Conservation (phyloP, 306 rosid species). For the Lathyrus tuberosus region DNA sequence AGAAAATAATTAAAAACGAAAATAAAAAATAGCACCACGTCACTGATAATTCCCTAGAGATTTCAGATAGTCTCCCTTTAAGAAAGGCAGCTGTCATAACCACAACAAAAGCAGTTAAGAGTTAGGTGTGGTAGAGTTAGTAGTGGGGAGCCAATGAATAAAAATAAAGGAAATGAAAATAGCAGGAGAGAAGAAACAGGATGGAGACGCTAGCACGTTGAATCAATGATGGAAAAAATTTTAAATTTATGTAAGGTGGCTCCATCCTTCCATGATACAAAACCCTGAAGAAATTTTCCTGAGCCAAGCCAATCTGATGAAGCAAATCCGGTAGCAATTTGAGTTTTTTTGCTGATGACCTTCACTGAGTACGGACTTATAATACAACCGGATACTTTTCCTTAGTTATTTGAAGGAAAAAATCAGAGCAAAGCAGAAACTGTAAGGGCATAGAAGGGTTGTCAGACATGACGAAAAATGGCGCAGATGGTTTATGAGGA, state of each 20-base stretch:
- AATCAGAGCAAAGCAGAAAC: not conserved
- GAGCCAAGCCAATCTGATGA: not conserved
- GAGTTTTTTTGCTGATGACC: not conserved
- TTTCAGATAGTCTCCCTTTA: not conserved
- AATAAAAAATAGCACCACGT: no score
- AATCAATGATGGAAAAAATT: not conserved
- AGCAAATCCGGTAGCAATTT: not conserved
- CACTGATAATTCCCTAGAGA: not conserved
- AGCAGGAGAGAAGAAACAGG: not conserved
- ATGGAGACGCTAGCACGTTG: not conserved
- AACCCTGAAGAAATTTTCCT: not conserved
- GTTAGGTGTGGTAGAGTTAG: not conserved
- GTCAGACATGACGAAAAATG: not conserved
- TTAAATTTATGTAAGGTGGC: not conserved
- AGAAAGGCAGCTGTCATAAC: not conserved
- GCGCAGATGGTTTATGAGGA: not conserved
- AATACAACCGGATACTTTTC: not conserved
- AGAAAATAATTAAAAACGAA: no score
- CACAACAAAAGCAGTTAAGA: not conserved
- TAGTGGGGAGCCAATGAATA: not conserved
- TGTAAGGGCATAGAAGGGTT: not conserved
- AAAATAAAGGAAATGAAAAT: not conserved
- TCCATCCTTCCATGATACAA: not conserved
- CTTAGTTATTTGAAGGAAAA: not conserved
- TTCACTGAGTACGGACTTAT: not conserved